These are phyloP conservation scores for Penicillium corylophilum DNA, from an alignment of 2,329 filamentous ascomycete species.

Conservation along the genomic window DNA sequence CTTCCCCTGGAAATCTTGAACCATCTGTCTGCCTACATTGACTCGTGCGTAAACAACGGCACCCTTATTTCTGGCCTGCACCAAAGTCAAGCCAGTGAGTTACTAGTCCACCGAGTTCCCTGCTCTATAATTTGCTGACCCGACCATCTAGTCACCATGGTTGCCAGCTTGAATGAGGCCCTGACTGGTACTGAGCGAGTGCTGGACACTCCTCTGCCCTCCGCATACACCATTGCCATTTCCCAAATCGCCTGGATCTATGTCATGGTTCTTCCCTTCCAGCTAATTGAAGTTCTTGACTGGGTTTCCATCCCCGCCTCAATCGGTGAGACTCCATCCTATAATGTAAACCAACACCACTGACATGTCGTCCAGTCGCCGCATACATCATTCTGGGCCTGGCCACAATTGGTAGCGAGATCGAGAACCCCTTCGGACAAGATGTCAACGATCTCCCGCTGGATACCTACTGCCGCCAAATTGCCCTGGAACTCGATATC, in stretches of 20 bases:
- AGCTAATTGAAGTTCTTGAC: conserved; percentile 62
- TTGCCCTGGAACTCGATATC: conserved; percentile 71
- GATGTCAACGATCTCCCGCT: conserved; percentile 81
- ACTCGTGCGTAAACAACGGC: conserved; percentile 54
- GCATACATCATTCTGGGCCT: conserved; percentile 83
- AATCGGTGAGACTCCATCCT: conserved; percentile 43
- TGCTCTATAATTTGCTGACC: not conserved
- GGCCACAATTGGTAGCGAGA: conserved; percentile 72
- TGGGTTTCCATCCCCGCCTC: conserved; percentile 80
- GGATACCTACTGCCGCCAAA: conserved; percentile 72
- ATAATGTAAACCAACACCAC: not conserved
- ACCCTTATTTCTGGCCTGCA: conserved; percentile 38
- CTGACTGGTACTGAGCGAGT: conserved; percentile 73
- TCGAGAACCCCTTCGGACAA: conserved; percentile 81
- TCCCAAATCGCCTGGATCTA: conserved; percentile 86
- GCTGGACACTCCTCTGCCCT: conserved; percentile 75
- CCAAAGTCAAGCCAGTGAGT: conserved; percentile 40
- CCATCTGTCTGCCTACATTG: conserved; percentile 67
- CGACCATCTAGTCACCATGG: conserved; percentile 50
- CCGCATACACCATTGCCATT: conserved; percentile 81
- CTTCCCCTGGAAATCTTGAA: conserved; percentile 78
- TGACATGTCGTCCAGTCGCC: conserved; percentile 45
- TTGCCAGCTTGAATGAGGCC: conserved; percentile 69
- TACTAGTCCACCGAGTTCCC: not conserved
- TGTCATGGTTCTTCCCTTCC: conserved; percentile 77